Conservation (phyloP, 768 basidiomycete genomes). For the Podaxis carcinomalis region DNA sequence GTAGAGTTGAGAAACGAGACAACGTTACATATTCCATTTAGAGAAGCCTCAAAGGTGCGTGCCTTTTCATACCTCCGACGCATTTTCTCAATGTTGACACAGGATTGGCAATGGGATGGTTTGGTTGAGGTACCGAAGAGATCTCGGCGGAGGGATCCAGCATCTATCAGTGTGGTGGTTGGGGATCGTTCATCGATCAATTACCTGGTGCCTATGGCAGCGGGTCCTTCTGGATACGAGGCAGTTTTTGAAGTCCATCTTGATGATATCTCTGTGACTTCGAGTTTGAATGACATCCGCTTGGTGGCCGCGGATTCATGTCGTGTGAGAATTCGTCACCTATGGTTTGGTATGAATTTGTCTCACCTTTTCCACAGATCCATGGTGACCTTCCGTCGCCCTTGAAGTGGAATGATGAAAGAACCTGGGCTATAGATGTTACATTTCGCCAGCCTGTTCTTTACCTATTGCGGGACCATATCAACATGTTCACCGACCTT, state of each 20-base stretch:
- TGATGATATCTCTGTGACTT: constrained; percentile 70
- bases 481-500: constrained; percentile 93
- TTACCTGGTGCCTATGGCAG: constrained; percentile 82
- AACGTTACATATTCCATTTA: constrained; percentile 80
- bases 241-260: constrained; percentile 79
- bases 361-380: constrained; percentile 36
- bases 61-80: neutral
- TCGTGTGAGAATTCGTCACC: constrained; percentile 43
- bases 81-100: neutral
- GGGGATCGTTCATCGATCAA: constrained; percentile 83
- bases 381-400: constrained; percentile 77
- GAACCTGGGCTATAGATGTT: constrained; percentile 77
- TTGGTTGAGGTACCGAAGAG: constrained; percentile 39
- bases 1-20: constrained; percentile 78
- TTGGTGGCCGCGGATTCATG: constrained; percentile 76
- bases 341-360: constrained; percentile 3
- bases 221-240: constrained; percentile 70
- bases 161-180: constrained; percentile 68
- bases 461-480: constrained; percentile 85
- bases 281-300: constrained; percentile 85
- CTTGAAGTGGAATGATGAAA: constrained; percentile 73
- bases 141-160: constrained; percentile 56
- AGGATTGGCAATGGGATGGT: constrained; percentile 96
- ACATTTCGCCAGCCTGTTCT: constrained; percentile 68
- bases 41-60: constrained; percentile 82